These are phyloP conservation scores for Saccharomyces pastorianus DNA, from an alignment of 1,139 yeast species.

Conservation along the genomic window DNA sequence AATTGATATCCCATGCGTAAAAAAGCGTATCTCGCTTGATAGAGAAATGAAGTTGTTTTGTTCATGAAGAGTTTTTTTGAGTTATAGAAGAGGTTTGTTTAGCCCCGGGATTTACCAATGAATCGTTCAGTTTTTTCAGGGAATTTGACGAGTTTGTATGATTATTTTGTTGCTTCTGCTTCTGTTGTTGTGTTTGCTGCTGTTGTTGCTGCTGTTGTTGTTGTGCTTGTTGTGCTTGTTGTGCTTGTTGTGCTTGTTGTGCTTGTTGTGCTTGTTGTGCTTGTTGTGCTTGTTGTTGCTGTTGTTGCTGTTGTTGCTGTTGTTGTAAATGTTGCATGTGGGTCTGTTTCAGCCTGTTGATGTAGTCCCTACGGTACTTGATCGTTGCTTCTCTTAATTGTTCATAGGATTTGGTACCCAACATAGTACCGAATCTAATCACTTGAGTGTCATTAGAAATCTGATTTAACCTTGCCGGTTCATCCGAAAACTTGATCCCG, in stretches of 20 bases:
- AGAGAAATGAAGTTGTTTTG: conserved; percentile 5
- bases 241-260: background rate
- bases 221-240: too few relatives aligned
- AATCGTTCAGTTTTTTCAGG: background rate
- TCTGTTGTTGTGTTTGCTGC: conserved; percentile 4
- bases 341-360: conserved; percentile 35
- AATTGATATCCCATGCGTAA: background rate
- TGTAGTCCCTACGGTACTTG: conserved; percentile 47
- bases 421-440: conserved; percentile 85
- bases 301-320: conserved; percentile 24
- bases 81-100: background rate
- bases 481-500: conserved; percentile 51
- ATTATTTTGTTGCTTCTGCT: conserved; percentile 5
- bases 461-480: conserved; percentile 65
- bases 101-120: background rate
- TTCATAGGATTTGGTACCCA: conserved; percentile 79
- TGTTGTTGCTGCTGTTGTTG: too few relatives aligned
- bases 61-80: background rate
- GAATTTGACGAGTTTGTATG: conserved; percentile 4
- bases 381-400: conserved; percentile 41
- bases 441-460: conserved; percentile 83
- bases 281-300: conserved; percentile 18
- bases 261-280: conserved; percentile 15
- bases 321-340: conserved; percentile 30
- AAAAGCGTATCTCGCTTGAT: background rate